A percentile compares a stretch with the other conserved stretches of the same genome.
These are phyloP conservation scores for Lotus japonicus DNA, from an alignment of 306 rosid genomes.

Conservation along the genomic window DNA sequence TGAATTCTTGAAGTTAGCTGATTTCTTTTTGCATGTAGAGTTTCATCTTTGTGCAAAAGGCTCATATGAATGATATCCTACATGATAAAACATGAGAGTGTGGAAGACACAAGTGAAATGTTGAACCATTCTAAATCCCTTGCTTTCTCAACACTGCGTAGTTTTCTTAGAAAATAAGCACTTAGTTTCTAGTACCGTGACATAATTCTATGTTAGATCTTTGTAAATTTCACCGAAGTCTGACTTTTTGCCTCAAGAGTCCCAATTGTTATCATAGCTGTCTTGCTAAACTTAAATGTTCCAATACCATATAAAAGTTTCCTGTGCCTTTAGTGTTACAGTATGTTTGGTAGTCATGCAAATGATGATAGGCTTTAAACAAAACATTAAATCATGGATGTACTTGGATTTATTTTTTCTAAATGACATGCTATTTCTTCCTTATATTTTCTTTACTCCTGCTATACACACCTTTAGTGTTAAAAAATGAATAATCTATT, in stretches of 20 bases:
- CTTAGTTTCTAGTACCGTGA: not conserved
- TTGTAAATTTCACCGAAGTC: not conserved
- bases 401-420: slow-evolving; percentile 7
- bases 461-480: not conserved
- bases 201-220: not conserved
- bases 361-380: not conserved
- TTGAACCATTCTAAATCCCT: not conserved
- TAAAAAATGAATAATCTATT: not conserved
- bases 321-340: not conserved
- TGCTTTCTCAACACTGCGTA: not conserved
- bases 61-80: not conserved
- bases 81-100: not conserved
- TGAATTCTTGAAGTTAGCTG: not conserved
- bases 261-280: no score
- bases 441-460: not conserved
- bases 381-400: not conserved
- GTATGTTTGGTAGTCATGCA: not conserved
- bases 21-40: not conserved
- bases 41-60: not conserved
- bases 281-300: not conserved
- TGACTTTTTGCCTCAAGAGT: not conserved
- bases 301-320: not conserved
- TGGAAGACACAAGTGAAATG: not conserved
- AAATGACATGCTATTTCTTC: not conserved
- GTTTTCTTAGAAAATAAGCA: not conserved